phyloP scores from a whole-genome alignment of 257 asterid genomes.

The Leonotis leonurus region DNA sequence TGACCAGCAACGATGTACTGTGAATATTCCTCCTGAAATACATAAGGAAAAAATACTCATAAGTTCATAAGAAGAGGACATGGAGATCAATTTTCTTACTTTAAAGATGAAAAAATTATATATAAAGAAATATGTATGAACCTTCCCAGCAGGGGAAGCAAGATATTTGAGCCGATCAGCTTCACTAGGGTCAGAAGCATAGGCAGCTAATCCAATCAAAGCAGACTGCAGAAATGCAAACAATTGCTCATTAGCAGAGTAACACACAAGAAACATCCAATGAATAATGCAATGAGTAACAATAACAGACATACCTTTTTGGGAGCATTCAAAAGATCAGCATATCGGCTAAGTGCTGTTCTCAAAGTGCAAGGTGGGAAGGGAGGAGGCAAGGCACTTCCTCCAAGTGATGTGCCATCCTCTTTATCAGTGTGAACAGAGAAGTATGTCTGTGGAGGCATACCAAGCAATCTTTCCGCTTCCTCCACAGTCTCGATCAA shows the following conservation, averaged over 20 bases:
- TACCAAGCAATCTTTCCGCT: conserved; percentile 67
- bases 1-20: conserved; percentile 69
- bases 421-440: conserved; percentile 74
- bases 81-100: no score
- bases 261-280: neutral
- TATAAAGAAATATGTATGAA: conserved; percentile 21
- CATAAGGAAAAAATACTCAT: neutral
- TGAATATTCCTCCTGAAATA: conserved; percentile 82
- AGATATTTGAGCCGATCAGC: conserved; percentile 78
- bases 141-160: conserved; percentile 98
- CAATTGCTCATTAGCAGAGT: conserved; percentile 6
- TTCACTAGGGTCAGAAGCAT: conserved; percentile 73
- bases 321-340: conserved; percentile 86
- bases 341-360: conserved; percentile 77
- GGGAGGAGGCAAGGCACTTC: conserved; percentile 67
- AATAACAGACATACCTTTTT: conserved; percentile 48
- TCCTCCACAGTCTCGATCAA: conserved; percentile 75
- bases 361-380: conserved; percentile 92
- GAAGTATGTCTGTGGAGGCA: conserved; percentile 76
- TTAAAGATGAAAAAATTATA: neutral
- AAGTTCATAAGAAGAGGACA: conserved; percentile 12
- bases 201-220: conserved; percentile 72
- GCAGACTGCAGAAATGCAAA: conserved; percentile 48
- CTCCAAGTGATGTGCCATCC: conserved; percentile 68
- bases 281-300: neutral